Conservation (phyloP, 495 filamentous ascomycete genomes). For the Parachaetomium inaequale region DNA sequence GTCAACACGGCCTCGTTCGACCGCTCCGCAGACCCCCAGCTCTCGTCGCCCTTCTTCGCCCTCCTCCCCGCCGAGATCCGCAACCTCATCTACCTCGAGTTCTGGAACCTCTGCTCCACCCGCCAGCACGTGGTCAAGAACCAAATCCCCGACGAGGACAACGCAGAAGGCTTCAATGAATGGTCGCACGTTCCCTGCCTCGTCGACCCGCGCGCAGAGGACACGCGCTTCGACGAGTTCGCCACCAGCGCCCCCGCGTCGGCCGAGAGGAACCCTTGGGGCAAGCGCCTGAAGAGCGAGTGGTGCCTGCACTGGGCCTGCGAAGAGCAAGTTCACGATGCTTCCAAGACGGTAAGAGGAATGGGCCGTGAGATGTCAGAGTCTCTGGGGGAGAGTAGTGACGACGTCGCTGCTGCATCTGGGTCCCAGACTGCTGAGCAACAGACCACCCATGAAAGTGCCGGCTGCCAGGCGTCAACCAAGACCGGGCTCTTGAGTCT, state of each 20-base stretch:
- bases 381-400: background rate
- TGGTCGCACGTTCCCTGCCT: constrained; percentile 19
- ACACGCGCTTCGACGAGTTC: constrained; percentile 18
- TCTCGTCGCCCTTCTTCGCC: constrained; percentile 26
- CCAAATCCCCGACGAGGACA: background rate
- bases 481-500: background rate
- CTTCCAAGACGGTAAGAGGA: too few species aligned
- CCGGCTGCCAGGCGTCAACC: too few species aligned
- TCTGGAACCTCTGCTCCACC: constrained; percentile 10
- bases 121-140: constrained; percentile 7
- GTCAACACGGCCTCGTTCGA: background rate
- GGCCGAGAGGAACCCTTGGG: constrained; percentile 13
- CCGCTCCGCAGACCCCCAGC: constrained; percentile 18
- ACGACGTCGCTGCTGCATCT: background rate
- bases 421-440: background rate
- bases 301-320: constrained; percentile 32
- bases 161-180: background rate
- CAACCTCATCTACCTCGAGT: constrained; percentile 28
- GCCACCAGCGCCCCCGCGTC: background rate
- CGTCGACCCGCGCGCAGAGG: constrained; percentile 7
- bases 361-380: background rate
- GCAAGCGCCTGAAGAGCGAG: constrained; percentile 19
- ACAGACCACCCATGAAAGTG: background rate
- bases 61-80: constrained; percentile 31
- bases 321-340: constrained; percentile 13